Evolutionary conservation across 352 stramenopile genomes (phyloP).

Genomic region (Globisporangium orthogonon): DNA sequence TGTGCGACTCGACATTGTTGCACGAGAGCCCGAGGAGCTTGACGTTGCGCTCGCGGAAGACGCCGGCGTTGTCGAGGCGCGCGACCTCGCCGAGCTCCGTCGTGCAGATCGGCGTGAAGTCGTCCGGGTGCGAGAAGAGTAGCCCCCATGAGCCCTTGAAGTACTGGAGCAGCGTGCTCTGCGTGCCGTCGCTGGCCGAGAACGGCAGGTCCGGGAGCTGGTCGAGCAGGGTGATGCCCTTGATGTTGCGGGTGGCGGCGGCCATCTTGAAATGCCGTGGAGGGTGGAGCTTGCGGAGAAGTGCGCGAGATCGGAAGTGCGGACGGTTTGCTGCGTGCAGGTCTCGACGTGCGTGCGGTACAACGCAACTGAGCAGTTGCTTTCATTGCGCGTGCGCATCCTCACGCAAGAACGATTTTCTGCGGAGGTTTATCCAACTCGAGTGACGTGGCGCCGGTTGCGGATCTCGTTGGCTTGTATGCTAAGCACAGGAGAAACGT

Average conservation of each 20-base stretch:
- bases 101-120: conserved; percentile 91
- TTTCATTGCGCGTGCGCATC: too few species aligned
- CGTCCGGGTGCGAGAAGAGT: conserved; percentile 82
- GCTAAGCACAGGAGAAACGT: too few species aligned
- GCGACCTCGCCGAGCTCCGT: conserved; percentile 82
- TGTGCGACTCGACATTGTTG: conserved; percentile 69
- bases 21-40: conserved; percentile 83
- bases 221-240: conserved; percentile 58
- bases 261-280: neutral
- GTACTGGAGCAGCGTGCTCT: conserved; percentile 46
- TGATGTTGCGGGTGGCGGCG: conserved; percentile 8
- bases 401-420: too few species aligned
- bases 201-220: conserved; percentile 12
- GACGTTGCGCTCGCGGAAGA: conserved; percentile 81
- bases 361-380: too few species aligned
- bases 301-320: neutral
- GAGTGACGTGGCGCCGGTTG: too few species aligned
- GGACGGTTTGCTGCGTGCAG: neutral
- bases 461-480: too few species aligned
- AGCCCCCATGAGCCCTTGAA: conserved; percentile 51
- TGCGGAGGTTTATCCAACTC: too few species aligned
- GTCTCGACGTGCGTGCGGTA: neutral
- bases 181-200: conserved; percentile 63
- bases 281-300: neutral
- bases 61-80: conserved; percentile 62